phyloP scores from a whole-genome alignment of 495 filamentous ascomycete genomes.

The Hypoxylon trugodes region DNA sequence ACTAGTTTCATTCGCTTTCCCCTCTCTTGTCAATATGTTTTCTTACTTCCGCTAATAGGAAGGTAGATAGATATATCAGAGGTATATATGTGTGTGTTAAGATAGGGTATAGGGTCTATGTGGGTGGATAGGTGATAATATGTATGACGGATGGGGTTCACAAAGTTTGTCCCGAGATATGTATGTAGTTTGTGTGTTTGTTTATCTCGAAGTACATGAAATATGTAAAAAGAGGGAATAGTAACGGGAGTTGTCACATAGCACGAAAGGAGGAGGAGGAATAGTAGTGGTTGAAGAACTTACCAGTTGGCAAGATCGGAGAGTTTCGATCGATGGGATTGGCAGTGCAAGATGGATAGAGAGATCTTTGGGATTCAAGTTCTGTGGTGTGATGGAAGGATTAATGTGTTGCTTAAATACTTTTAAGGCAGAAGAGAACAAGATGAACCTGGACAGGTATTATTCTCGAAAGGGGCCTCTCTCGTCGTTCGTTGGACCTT shows the following conservation, averaged over 20 bases:
- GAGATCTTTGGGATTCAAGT: slow-evolving; percentile 3
- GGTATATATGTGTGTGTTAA: neutral
- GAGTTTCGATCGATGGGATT: slow-evolving; percentile 1
- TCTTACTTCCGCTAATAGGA: neutral
- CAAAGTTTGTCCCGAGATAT: slow-evolving; percentile 12
- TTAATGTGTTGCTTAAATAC: slow-evolving; percentile 3
- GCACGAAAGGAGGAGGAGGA: slow-evolving; percentile 7
- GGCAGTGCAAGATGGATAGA: neutral
- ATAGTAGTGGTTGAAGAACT: no score
- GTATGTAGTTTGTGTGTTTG: neutral
- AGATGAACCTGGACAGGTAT: neutral
- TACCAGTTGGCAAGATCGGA: slow-evolving; percentile 2
- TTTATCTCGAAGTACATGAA: neutral
- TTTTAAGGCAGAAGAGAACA: no score
- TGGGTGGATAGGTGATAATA: neutral
- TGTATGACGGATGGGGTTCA: slow-evolving; percentile 1
- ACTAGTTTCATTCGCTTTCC: neutral
- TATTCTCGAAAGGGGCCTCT: neutral
- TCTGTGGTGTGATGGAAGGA: slow-evolving; percentile 20
- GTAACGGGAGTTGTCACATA: slow-evolving; percentile 16
- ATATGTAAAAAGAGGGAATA: no score
- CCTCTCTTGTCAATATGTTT: neutral
- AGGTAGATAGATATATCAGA: neutral
- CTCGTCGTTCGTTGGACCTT: slow-evolving; percentile 14
- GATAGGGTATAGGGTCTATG: neutral